Base-by-base conservation (phyloP, 768 basidiomycete species). In the Clitopilus hobsonii region DNA sequence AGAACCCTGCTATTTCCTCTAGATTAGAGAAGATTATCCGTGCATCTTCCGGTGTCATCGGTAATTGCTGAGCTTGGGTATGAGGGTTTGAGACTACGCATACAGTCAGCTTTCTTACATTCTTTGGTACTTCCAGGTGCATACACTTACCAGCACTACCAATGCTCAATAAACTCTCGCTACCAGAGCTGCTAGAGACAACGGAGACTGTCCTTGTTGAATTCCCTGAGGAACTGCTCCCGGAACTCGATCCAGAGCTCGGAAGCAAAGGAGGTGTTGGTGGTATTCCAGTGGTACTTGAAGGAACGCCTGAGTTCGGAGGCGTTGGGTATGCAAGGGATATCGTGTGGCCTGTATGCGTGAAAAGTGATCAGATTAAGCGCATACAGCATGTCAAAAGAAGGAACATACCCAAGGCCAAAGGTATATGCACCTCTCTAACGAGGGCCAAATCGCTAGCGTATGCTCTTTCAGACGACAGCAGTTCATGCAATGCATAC, bases 361-460 rank as follows among this genome's bases (percentile, higher is more conserved):
- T n/a, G 30, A 20, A 55, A 28, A 54, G 28, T 32, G 14, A 41
- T 45, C 41, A 45, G 41, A 45, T 8, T 5, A 45, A 10, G 10
- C 16, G 41, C 41, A 18, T 5, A 18, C 18, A n/a, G n/a, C n/a
- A 38, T 25, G 4, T 6, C 28, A 47, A 55, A 28, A 26, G 38
- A 24, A 29, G 41, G 25, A 36, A 76, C 79, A 58, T 71, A 82
- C 91, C 90, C 62, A 87, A 73, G 47, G 90, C 91, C 52, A 91
- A 69, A 5, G 89, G 89, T 36, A 92, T 84, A 61, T 93, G 86
- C 23, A 92, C 78, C 57, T 89, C 85, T 52, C 85, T 78, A 58
- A 93, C 83, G 53, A 92, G 74, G 14, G 85, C 86, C 24, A 94
- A 75, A 74, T 93, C 91, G n/a, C 84, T 84, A 11, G 91, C 86